Evolutionary conservation across 2,329 filamentous ascomycete species (phyloP), one percentile per base, ranked within the genome.

Genomic region (Aspergillus sp.): DNA sequence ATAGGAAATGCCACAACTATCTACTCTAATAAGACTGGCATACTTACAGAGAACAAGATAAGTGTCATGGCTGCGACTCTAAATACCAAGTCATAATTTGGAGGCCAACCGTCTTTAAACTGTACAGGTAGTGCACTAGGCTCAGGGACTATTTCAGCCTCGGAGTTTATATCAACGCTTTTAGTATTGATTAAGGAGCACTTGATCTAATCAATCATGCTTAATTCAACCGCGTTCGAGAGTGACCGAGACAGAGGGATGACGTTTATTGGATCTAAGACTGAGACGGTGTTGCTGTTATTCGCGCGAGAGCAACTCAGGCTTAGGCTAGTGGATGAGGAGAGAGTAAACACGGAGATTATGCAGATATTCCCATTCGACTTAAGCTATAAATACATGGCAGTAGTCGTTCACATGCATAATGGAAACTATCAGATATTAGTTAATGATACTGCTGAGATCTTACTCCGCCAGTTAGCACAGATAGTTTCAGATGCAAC

Each of bases 251-350:
- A 86, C 43, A 86, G 86, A 33, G 77, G 80, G 17, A 74, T 71
- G 35, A 77, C 82, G 0, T 92, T 90, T 63, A 82, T 91, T 61
- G 89, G 89, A 33, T 91, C 89, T 5, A 91, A 91, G 74, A 92
- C 89, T 0, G 89, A 92, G 69, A 90, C 88, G 4, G 89, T 90
- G 21, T 78, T 92, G 11, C 80, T 92, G n/a, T 79, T 80, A 23
- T 90, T 91, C 68, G 86, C 87, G 21, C 81, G 83, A 48, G 84
- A 88, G 48, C 79, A 85, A 66, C 77, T 91, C 14, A 87, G 81
- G 41, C 86, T 91, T 79, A 83, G 82, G 6, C 79, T 82, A 0
- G 74, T 90, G 15, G 77, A 77, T 46, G 80, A 86, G 60, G 86
- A 86, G 64, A 81, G 88, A 17, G 80, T 84, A 12, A 89, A 88